Percentiles rank a stretch among this genome's conserved stretches.
phyloP scores from a whole-genome alignment of 176 grass and related monocot species.

The Carex cristatella region DNA sequence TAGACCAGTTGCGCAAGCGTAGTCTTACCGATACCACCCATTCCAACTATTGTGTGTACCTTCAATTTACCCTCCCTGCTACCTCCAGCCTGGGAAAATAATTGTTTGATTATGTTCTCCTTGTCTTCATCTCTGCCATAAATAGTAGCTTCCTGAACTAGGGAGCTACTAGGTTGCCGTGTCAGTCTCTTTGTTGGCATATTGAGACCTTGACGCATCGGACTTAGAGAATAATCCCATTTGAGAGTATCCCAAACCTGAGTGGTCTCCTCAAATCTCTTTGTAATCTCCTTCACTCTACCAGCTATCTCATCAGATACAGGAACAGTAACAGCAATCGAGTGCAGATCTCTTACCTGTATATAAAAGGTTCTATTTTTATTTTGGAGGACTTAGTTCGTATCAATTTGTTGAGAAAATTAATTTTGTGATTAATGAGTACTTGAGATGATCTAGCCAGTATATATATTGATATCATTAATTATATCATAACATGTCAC shows the following conservation, averaged over 20 bases:
- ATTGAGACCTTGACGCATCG: background rate
- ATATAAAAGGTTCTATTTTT: background rate
- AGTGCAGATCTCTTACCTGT: background rate
- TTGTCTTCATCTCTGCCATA: constrained; percentile 19
- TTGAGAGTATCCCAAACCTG: background rate
- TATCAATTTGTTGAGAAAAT: background rate
- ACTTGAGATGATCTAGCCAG: background rate
- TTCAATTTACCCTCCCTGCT: background rate
- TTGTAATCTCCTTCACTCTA: constrained; percentile 9
- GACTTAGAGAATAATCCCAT: background rate
- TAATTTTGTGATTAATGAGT: background rate
- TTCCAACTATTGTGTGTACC: constrained; percentile 3
- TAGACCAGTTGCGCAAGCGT: constrained; percentile 9
- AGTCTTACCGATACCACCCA: constrained; percentile 25
- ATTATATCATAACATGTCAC: too few species aligned
- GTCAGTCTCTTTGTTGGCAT: background rate
- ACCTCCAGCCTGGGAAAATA: background rate
- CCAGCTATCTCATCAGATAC: constrained; percentile 6
- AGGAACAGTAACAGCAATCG: background rate
- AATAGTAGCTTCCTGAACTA: background rate
- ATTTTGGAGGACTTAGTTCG: background rate
- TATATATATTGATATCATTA: background rate
- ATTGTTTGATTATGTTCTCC: constrained; percentile 14
- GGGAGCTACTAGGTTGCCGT: background rate
- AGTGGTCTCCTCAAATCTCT: constrained; percentile 12